Evolutionary conservation across 2,329 filamentous ascomycete genomes (phyloP).

Genomic region (Pestalotiopsis sp.): DNA sequence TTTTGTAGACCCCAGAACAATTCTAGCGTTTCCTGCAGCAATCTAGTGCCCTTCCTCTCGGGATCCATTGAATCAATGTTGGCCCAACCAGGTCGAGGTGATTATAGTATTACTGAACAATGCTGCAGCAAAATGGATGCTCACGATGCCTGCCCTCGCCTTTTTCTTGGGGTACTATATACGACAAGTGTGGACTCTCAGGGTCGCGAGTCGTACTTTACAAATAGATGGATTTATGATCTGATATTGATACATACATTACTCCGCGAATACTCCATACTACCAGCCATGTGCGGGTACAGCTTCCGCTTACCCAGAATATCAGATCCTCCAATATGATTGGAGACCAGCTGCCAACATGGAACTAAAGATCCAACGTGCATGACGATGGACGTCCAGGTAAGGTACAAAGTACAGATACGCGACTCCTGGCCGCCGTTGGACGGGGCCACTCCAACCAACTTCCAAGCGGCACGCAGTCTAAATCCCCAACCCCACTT

Average conservation of each 20-base stretch:
- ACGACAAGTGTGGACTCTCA: not conserved
- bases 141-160: not conserved
- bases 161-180: not conserved
- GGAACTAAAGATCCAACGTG: too few relatives aligned
- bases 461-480: not conserved
- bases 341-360: too few relatives aligned
- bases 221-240: not conserved
- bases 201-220: not conserved
- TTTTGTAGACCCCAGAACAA: not conserved
- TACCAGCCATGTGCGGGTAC: too few relatives aligned
- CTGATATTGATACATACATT: too few relatives aligned
- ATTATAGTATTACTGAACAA: not conserved
- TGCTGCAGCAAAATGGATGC: not conserved
- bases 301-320: too few relatives aligned
- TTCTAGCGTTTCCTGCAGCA: not conserved
- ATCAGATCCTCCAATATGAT: too few relatives aligned
- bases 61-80: not conserved
- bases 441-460: not conserved
- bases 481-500: not conserved
- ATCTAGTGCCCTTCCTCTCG: not conserved
- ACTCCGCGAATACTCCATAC: too few relatives aligned
- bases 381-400: too few relatives aligned
- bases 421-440: not conserved
- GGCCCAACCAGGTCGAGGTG: not conserved
- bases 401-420: too few relatives aligned